Conservation (phyloP, 371 early-diverging fungal species). For the Apophysomyces variabilis region DNA sequence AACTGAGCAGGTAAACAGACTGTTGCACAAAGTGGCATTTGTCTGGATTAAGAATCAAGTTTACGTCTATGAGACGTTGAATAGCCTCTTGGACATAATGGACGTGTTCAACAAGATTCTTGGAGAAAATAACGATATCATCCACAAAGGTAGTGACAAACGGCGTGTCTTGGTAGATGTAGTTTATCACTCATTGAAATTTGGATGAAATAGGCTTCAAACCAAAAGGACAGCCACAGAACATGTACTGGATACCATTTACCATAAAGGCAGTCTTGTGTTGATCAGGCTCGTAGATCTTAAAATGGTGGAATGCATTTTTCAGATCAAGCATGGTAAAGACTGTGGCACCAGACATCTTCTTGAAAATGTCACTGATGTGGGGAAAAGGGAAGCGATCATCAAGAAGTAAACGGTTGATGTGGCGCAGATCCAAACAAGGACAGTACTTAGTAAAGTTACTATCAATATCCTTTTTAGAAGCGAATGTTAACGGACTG, state of each 20-base stretch:
- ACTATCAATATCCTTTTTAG: conserved; percentile 20
- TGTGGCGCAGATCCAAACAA: conserved; percentile 23
- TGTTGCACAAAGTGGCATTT: conserved; percentile 20
- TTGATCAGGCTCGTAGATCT: not conserved
- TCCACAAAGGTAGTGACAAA: not conserved
- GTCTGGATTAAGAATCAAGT: conserved; percentile 19
- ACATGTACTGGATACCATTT: not conserved
- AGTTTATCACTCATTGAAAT: not conserved
- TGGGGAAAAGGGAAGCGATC: not conserved
- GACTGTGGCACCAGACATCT: not conserved
- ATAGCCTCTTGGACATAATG: conserved; percentile 12
- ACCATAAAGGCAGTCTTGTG: not conserved
- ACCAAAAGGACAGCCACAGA: conserved; percentile 10
- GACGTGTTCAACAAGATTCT: not conserved
- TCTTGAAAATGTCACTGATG: not conserved
- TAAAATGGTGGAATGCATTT: not conserved
- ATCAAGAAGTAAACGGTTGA: conserved; percentile 10
- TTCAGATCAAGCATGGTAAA: not conserved
- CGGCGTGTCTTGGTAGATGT: conserved; percentile 4
- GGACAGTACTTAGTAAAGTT: conserved; percentile 16
- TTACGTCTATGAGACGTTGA: not conserved
- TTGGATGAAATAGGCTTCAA: conserved; percentile 8
- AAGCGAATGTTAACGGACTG: conserved; percentile 23
- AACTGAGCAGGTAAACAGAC: conserved; percentile 11
- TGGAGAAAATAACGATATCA: not conserved